Evolutionary conservation across 495 filamentous ascomycete genomes (phyloP).

Genomic region (Alectoria sarmentosa): DNA sequence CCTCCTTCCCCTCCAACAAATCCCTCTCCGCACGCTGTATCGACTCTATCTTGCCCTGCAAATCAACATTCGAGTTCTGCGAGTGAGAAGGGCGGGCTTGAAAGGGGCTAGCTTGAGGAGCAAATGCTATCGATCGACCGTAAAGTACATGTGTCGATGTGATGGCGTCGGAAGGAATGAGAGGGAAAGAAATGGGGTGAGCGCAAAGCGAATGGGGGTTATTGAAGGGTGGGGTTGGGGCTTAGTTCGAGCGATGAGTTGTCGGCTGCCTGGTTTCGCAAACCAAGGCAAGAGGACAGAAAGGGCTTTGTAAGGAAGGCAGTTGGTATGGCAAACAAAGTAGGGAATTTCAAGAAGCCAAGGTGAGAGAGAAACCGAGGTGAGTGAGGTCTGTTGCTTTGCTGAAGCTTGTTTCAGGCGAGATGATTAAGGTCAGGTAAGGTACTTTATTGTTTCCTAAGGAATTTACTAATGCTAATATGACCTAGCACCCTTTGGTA

Average conservation of each 20-base stretch:
- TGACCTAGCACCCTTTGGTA: neutral
- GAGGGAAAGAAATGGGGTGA: neutral
- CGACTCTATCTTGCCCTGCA: conserved; percentile 25
- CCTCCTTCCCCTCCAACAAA: conserved; percentile 19
- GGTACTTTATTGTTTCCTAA: too few relatives aligned
- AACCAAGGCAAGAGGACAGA: neutral
- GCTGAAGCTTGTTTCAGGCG: neutral
- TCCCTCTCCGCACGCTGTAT: conserved; percentile 17
- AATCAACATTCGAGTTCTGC: conserved; percentile 16
- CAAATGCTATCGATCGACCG: conserved; percentile 11
- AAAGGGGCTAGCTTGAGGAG: neutral
- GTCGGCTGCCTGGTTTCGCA: neutral
- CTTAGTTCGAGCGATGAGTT: neutral
- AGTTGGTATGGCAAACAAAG: neutral
- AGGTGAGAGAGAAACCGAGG: neutral
- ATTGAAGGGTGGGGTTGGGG: neutral
- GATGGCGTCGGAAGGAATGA: neutral
- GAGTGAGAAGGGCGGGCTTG: neutral
- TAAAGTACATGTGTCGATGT: neutral
- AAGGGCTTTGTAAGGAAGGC: neutral
- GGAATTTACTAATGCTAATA: neutral
- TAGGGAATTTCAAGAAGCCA: too few relatives aligned
- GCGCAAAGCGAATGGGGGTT: neutral
- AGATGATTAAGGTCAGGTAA: neutral
- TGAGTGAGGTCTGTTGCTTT: neutral